Evolutionary conservation across 257 asterid species (phyloP), one percentile per base, ranked within the genome.

Genomic region (Fraxinus americana): DNA sequence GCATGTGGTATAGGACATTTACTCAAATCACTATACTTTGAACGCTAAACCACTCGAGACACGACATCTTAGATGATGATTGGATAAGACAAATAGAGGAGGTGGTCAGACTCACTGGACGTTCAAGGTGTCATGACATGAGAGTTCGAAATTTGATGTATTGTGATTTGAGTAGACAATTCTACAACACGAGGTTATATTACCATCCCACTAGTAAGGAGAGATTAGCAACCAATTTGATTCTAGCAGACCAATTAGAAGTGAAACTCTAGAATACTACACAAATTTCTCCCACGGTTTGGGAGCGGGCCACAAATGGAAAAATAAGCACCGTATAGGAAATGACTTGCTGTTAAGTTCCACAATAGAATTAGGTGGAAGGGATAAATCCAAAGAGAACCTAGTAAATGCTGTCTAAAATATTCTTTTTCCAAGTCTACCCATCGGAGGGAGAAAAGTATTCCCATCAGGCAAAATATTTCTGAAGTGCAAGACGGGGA

Each of bases 381-480:
- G 6, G n/a, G 57, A 16, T 14, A 48, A 69, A 52, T 74, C 35
- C 9, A 63, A 25, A 57, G 41, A 75, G 57, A 63, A 80, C 65
- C 68, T 21, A 43, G 36, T 7, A 32, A 72, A 52, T 78, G 17
- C 21, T 30, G 73, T 48, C 79, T 67, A 39, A 79, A 72, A 52
- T 39, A 79, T 34, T 5, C 43, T 72, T 72, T 63, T 72, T 39
- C 71, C 78, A 79, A 73, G 80, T 76, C 78, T 38, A 74, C 82
- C 83, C 90, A 84, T 77, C 66, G 67, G 41, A 72, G 30, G 70
- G 67, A 75, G 71, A 74, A 17, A 79, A 76, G 38, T 77, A 43
- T 50, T 43, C 57, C 0, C 12, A 29, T 54, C 65, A 30, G 36
- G 70, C 36, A 48, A 10, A 2, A 2, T 43, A 43, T 43, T 43